Percentiles rank a stretch among this genome's conserved stretches.
These are phyloP conservation scores for Nicotiana sylvestris DNA, from an alignment of 257 asterid genomes.

Conservation along the genomic window DNA sequence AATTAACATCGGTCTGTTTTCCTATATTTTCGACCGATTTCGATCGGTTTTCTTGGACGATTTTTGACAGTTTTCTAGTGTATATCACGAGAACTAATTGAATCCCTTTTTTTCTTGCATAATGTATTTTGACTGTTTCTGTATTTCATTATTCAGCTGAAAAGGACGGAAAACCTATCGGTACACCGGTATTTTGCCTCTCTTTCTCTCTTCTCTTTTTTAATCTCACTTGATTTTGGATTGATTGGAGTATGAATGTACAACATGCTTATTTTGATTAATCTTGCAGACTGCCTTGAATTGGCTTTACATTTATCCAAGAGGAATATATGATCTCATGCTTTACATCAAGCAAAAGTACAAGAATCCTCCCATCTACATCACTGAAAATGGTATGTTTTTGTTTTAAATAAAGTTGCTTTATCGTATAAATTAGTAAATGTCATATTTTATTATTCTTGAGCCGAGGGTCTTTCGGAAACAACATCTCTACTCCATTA, in stretches of 20 bases:
- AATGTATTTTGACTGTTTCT: not conserved
- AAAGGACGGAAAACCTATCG: constrained; percentile 16
- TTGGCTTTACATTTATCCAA: constrained; percentile 30
- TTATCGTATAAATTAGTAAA: no score
- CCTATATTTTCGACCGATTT: no score
- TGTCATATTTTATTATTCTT: no score
- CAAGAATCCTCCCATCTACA: constrained; percentile 25
- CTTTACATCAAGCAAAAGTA: constrained; percentile 25
- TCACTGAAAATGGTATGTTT: constrained; percentile 26
- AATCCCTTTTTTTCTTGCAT: not conserved
- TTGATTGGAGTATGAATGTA: not conserved
- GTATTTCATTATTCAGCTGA: constrained; percentile 15
- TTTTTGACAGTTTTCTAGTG: no score
- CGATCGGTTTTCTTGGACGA: no score
- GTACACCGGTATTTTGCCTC: constrained; percentile 10
- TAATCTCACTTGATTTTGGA: not conserved
- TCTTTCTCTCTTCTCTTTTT: not conserved
- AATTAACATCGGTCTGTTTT: no score
- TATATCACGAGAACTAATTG: not conserved
- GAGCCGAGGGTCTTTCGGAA: no score
- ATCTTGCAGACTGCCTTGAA: constrained; percentile 18
- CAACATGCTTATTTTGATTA: not conserved
- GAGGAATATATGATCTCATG: constrained; percentile 27
- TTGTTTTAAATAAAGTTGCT: not conserved
- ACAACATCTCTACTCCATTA: no score